These are phyloP conservation scores for Lipomyces sp. DNA, from an alignment of 805 yeast species.

Conservation along the genomic window DNA sequence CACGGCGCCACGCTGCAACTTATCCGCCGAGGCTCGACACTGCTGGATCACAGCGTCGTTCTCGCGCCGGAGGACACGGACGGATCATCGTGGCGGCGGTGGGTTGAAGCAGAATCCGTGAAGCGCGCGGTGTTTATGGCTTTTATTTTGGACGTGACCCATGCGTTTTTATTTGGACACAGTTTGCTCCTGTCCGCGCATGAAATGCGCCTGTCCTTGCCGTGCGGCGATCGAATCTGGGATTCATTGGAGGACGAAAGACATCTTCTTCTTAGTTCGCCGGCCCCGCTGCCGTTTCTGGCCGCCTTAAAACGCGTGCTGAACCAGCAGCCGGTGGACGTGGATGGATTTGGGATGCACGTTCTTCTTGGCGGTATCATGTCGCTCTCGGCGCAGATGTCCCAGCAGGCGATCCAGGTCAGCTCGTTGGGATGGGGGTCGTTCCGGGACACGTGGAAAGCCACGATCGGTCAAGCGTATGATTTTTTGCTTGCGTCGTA, in stretches of 20 bases:
- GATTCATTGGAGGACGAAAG: slow-evolving; percentile 35
- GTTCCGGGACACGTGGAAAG: slow-evolving; percentile 60
- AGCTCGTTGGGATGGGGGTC: slow-evolving; percentile 45
- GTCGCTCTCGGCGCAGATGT: slow-evolving; percentile 67
- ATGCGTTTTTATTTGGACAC: slow-evolving; percentile 76
- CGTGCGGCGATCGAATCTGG: slow-evolving; percentile 64
- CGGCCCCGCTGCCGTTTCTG: slow-evolving; percentile 45
- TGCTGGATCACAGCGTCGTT: slow-evolving; percentile 35
- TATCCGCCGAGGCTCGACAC: slow-evolving; percentile 67
- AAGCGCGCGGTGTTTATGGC: slow-evolving; percentile 79
- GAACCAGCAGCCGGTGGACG: slow-evolving; percentile 47
- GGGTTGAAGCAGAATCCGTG: slow-evolving; percentile 79
- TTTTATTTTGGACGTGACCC: slow-evolving; percentile 74
- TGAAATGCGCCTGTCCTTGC: slow-evolving; percentile 59
- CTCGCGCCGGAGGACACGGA: slow-evolving; percentile 8
- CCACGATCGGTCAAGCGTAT: slow-evolving; percentile 61
- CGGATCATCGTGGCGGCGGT: slow-evolving; percentile 49
- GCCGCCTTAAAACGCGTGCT: slow-evolving; percentile 55
- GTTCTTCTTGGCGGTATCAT: slow-evolving; percentile 63
- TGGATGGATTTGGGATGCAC: slow-evolving; percentile 60
- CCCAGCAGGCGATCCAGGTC: slow-evolving; percentile 63
- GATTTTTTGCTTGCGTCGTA: slow-evolving; percentile 57
- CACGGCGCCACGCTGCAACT: slow-evolving; percentile 84
- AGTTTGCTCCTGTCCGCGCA: slow-evolving; percentile 55
- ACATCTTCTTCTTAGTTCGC: slow-evolving; percentile 10